phyloP scores from a whole-genome alignment of 257 asterid genomes.

The Gentiana dahurica region DNA sequence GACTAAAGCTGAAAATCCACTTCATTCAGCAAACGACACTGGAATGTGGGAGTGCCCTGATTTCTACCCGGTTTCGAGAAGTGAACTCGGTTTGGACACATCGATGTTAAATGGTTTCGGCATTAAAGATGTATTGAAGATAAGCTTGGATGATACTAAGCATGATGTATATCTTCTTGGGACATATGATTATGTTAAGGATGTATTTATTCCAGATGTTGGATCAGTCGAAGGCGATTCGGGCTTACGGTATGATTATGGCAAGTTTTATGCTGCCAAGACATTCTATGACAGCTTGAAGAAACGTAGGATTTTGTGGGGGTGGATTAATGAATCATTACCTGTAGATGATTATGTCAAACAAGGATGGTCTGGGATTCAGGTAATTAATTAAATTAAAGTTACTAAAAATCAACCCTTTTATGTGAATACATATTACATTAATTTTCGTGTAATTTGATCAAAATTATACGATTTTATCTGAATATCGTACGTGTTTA shows the following conservation, averaged over 20 bases:
- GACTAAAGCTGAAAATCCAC: conserved; percentile 15
- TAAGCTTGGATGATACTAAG: conserved; percentile 21
- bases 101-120: conserved; percentile 10
- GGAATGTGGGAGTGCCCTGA: conserved; percentile 60
- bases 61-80: conserved; percentile 25
- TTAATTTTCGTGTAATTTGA: no score
- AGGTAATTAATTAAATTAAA: conserved; percentile 10
- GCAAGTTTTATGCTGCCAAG: conserved; percentile 42
- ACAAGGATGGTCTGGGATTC: conserved; percentile 34
- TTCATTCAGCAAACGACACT: conserved; percentile 21
- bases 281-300: conserved; percentile 27
- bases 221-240: conserved; percentile 7
- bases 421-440: no score
- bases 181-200: conserved; percentile 10
- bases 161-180: conserved; percentile 34
- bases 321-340: conserved; percentile 37
- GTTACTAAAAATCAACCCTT: no score
- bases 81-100: conserved; percentile 25
- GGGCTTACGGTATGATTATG: conserved; percentile 36
- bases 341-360: conserved; percentile 6
- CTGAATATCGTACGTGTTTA: no score
- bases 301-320: conserved; percentile 32
- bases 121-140: conserved; percentile 31
- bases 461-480: no score
- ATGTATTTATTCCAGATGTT: conserved; percentile 22